A percentile compares a stretch with the other conserved stretches of the same genome.
These are phyloP conservation scores for Thelonectria olida DNA, from an alignment of 2,329 filamentous ascomycete species.

Conservation along the genomic window DNA sequence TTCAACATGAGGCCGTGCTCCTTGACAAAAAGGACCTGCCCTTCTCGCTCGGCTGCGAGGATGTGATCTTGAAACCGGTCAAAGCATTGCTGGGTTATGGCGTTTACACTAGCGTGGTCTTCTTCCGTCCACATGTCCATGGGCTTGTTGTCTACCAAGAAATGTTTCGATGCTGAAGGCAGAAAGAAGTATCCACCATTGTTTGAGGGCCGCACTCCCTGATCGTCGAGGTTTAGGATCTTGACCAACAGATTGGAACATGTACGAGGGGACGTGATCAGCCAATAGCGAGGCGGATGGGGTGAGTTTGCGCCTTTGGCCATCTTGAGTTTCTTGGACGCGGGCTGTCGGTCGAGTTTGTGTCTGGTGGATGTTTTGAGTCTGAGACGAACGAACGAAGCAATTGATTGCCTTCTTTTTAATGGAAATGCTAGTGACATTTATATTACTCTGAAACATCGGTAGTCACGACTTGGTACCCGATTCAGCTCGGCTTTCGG, in stretches of 20 bases:
- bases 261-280: constrained; percentile 30
- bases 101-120: not conserved
- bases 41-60: constrained; percentile 22
- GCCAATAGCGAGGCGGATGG: constrained; percentile 24
- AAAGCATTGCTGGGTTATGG: constrained; percentile 11
- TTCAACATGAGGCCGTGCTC: constrained; percentile 28
- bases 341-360: not conserved
- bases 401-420: not conserved
- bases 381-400: not conserved
- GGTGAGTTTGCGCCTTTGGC: constrained; percentile 12
- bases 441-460: not conserved
- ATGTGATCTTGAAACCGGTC: constrained; percentile 25
- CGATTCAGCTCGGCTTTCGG: constrained; percentile 20
- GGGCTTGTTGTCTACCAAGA: constrained; percentile 5
- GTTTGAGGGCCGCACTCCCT: constrained; percentile 23
- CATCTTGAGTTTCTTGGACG: constrained; percentile 13
- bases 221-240: constrained; percentile 30
- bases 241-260: constrained; percentile 32
- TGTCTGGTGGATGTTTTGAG: not conserved
- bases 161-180: constrained; percentile 4
- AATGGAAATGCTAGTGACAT: not conserved
- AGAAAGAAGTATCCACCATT: constrained; percentile 34
- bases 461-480: too few species aligned
- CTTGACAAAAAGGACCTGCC: constrained; percentile 23
- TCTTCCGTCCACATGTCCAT: constrained; percentile 28